Base-by-base conservation (phyloP, 2,329 filamentous ascomycete species). In the Exserohilum rostratum region DNA sequence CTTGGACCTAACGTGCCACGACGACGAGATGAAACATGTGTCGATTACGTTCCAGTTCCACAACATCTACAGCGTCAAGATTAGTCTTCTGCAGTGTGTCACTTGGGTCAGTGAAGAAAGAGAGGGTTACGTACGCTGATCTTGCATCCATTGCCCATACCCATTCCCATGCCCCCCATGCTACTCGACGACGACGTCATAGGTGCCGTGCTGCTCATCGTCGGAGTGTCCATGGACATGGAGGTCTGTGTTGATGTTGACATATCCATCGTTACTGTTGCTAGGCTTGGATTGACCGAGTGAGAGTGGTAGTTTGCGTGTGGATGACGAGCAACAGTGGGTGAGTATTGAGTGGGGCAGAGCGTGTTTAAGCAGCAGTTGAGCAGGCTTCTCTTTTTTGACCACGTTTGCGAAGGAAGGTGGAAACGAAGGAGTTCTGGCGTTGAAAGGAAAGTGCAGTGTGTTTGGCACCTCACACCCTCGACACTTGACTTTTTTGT, bases 41-140 rank as follows among this genome's bases (percentile, higher is more conserved):
- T 89, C 86, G 67, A 90, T 78, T 1, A 87, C 90, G 72, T 90
- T 80, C 87, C 88, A 90, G 72, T 92, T 92, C 88, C 89, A 91
- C 44, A 91, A 78, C 89, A 92, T 92, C 67, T 71, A 38, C 10
- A 17, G 10, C 6, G 27, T 2, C 17, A 2, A 3, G 1, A n/a
- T 27, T 22, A 22, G 12, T 12, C 9, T 5, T 18, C 17, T 11
- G 34, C 7, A 10, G n/a, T 11, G 15, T 7, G 17, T 11, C 12
- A 25, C 2, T 0, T 30, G 15, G 15, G 30, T 38, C 10, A 7
- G 6, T 13, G 17, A 6, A 35, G 33, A 35, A n/a, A 17, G n/a
- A 35, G n/a, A 29, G 20, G 11, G 12, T 12, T 11, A 48, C 65
- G 44, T 57, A 72, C 70, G 52, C 62, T 68, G 31, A 73, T 73